Percentiles rank a stretch among this genome's conserved stretches.
These are phyloP conservation scores for Aquilaria agallochum DNA, from an alignment of 441 rosid genomes.

Conservation along the genomic window DNA sequence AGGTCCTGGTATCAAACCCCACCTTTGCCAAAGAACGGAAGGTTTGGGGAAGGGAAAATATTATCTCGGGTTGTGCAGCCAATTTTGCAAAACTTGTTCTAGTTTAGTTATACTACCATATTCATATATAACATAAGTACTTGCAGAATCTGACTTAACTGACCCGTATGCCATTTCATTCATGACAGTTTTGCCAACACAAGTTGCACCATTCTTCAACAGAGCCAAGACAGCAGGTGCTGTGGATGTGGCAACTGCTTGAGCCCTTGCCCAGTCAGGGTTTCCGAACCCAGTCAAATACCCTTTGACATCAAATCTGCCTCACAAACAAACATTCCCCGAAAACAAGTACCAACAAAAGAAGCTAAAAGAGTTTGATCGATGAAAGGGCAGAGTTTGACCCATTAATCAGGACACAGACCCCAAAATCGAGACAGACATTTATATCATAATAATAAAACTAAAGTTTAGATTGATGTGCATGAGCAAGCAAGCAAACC, in stretches of 20 bases:
- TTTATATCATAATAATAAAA: neutral
- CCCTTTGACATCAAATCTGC: constrained; percentile 86
- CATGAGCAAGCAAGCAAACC: neutral
- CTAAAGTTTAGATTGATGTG: neutral
- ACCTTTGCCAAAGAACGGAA: too few species aligned
- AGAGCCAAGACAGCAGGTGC: constrained; percentile 68
- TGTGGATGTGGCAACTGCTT: constrained; percentile 60
- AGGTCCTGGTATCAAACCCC: too few species aligned
- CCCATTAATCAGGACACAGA: too few species aligned
- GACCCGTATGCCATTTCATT: constrained; percentile 99
- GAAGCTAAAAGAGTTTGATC: neutral
- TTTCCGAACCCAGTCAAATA: constrained; percentile 87
- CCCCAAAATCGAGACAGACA: neutral
- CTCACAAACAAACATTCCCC: constrained; percentile 4
- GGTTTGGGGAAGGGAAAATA: too few species aligned
- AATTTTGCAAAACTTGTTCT: too few species aligned
- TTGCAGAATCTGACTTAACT: neutral
- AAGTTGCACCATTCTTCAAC: constrained; percentile 67
- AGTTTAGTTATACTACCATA: too few species aligned
- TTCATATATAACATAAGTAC: too few species aligned
- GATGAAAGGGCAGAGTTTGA: too few species aligned
- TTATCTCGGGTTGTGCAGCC: too few species aligned
- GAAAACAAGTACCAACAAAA: constrained; percentile 6
- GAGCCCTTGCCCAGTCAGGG: constrained; percentile 95
- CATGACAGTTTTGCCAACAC: constrained; percentile 73